These are phyloP conservation scores for Paecilomyces sp. DNA, from an alignment of 2,329 filamentous ascomycete genomes.

Conservation along the genomic window DNA sequence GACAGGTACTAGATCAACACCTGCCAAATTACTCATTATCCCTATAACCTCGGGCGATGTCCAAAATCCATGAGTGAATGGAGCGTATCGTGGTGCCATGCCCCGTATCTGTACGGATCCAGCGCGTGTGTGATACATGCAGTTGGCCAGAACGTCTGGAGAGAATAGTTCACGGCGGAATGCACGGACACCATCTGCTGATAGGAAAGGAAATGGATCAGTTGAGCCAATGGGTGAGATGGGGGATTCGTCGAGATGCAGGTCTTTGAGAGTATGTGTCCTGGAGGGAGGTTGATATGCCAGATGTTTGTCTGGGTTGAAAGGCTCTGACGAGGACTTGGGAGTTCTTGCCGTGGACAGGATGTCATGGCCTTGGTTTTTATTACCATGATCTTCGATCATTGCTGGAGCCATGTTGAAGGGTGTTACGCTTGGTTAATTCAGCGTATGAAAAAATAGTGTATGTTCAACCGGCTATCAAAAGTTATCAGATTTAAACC, in stretches of 20 bases:
- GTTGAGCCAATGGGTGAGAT: slow-evolving; percentile 14
- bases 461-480: no score
- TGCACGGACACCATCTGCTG: slow-evolving; percentile 5
- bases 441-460: no score
- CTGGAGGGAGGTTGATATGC: not conserved
- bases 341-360: no score
- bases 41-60: slow-evolving; percentile 11
- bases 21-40: slow-evolving; percentile 12
- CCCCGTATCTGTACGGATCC: slow-evolving; percentile 21
- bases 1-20: slow-evolving; percentile 15
- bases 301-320: not conserved
- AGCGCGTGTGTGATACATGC: slow-evolving; percentile 18
- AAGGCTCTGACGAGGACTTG: not conserved
- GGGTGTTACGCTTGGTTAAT: no score
- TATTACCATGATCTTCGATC: no score
- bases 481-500: no score
- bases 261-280: not conserved
- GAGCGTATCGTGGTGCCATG: slow-evolving; percentile 22
- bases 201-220: slow-evolving; percentile 22
- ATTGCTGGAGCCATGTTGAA: no score
- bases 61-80: slow-evolving; percentile 25
- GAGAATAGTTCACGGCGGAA: slow-evolving; percentile 10
- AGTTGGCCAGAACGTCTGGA: slow-evolving; percentile 21
- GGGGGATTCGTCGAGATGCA: not conserved
- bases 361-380: no score